Conservation (phyloP, 179 eudicot genomes). For the Sideroxylon spinosum region DNA sequence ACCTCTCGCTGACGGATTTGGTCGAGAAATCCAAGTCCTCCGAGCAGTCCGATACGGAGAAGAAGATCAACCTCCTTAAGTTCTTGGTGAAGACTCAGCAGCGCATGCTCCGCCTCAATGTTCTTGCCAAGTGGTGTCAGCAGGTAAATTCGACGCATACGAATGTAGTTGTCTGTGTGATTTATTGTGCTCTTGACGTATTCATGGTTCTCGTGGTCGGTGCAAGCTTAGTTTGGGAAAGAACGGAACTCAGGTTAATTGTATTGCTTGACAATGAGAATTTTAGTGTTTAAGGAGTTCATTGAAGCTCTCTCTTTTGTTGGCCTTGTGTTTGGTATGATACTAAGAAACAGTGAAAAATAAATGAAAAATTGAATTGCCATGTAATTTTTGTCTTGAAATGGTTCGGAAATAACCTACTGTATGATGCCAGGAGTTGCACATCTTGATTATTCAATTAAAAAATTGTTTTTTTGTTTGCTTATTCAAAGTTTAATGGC, state of each 20-base stretch:
- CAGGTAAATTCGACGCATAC: conserved; percentile 45
- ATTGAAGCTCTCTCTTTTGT: background rate
- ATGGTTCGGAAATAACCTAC: background rate
- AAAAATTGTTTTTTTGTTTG: background rate
- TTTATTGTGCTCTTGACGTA: background rate
- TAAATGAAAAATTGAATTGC: background rate
- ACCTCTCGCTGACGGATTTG: conserved; percentile 68
- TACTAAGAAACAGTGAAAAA: background rate
- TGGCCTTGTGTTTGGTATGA: background rate
- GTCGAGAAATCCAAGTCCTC: conserved; percentile 72
- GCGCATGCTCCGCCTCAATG: conserved; percentile 93
- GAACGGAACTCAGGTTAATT: background rate
- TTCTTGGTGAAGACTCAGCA: conserved; percentile 86
- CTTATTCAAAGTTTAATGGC: background rate
- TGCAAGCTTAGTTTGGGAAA: background rate
- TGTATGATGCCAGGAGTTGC: background rate
- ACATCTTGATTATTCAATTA: background rate
- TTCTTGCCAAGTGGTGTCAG: conserved; percentile 93
- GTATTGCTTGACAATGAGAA: background rate
- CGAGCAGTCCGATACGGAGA: conserved; percentile 70
- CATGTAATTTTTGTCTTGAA: background rate
- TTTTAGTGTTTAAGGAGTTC: background rate
- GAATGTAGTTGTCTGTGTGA: background rate
- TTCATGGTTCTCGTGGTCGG: background rate
- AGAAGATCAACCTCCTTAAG: conserved; percentile 80